Evolutionary conservation across 176 grass and related monocot species (phyloP).

Genomic region (Musa beccarii): DNA sequence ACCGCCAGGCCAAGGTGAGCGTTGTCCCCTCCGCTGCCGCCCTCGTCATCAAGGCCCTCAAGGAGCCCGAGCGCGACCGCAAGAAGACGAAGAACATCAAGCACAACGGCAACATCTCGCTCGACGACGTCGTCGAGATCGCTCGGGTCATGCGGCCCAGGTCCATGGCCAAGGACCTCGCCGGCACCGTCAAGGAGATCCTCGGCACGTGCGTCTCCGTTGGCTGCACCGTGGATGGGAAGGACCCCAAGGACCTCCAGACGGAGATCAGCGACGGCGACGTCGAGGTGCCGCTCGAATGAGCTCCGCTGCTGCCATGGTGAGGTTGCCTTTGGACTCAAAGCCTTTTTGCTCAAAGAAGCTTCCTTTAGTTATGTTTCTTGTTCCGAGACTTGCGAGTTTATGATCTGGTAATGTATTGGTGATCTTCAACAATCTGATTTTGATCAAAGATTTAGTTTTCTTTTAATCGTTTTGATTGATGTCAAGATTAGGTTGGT

Average conservation of each 20-base stretch:
- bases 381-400: too few species aligned
- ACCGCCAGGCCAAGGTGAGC: conserved; percentile 79
- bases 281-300: conserved; percentile 12
- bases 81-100: conserved; percentile 15
- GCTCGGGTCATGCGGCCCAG: background rate
- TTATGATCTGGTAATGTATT: too few species aligned
- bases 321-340: too few species aligned
- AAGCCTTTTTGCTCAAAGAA: too few species aligned
- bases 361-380: too few species aligned
- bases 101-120: conserved; percentile 12
- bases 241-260: conserved; percentile 11
- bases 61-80: conserved; percentile 9
- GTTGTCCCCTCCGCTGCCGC: conserved; percentile 7
- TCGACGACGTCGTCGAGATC: conserved; percentile 4
- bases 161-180: conserved; percentile 5
- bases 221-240: conserved; percentile 7
- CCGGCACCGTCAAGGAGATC: conserved; percentile 10
- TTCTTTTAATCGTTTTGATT: too few species aligned
- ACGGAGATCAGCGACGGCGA: conserved; percentile 6
- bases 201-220: conserved; percentile 11
- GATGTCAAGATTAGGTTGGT: too few species aligned
- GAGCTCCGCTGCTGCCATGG: too few species aligned
- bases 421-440: too few species aligned
- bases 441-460: too few species aligned
- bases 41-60: conserved; percentile 17